Percentiles rank a stretch among this genome's conserved stretches.
phyloP scores from a whole-genome alignment of 352 stramenopile species.

The Phytopythium mirpurense region DNA sequence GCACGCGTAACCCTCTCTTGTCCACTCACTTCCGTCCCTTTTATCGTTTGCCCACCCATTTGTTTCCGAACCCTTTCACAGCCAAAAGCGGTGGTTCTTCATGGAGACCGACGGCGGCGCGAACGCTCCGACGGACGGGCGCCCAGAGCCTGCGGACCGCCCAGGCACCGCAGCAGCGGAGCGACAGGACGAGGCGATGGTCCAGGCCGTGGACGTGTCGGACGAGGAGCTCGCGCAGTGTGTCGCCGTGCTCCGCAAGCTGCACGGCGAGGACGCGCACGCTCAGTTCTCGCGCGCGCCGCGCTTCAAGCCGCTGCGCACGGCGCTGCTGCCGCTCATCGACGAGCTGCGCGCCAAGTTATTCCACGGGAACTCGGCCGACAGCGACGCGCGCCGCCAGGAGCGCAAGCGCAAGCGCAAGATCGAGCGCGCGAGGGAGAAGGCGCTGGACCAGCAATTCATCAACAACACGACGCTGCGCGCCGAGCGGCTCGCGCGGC shows the following conservation, averaged over 20 bases:
- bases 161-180: neutral
- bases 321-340: conserved; percentile 52
- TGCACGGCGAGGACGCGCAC: conserved; percentile 42
- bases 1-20: neutral
- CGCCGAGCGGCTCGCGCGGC: conserved; percentile 44
- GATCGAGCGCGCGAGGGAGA: conserved; percentile 55
- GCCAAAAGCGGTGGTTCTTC: no score
- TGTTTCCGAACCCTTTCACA: no score
- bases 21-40: neutral
- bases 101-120: conserved; percentile 6
- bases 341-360: conserved; percentile 54
- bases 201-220: conserved; percentile 12
- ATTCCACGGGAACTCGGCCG: conserved; percentile 48
- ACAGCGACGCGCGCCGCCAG: conserved; percentile 38
- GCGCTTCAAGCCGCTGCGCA: conserved; percentile 61
- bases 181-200: neutral
- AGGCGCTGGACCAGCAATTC: conserved; percentile 69
- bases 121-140: no score
- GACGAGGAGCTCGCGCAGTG: conserved; percentile 53
- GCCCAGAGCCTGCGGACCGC: neutral
- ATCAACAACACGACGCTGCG: conserved; percentile 81
- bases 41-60: neutral
- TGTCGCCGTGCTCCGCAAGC: conserved; percentile 44
- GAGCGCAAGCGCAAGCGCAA: conserved; percentile 66
- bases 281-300: conserved; percentile 36